These are phyloP conservation scores for Beauveria rudraprayagi DNA, from an alignment of 2,329 filamentous ascomycete genomes.

Conservation along the genomic window DNA sequence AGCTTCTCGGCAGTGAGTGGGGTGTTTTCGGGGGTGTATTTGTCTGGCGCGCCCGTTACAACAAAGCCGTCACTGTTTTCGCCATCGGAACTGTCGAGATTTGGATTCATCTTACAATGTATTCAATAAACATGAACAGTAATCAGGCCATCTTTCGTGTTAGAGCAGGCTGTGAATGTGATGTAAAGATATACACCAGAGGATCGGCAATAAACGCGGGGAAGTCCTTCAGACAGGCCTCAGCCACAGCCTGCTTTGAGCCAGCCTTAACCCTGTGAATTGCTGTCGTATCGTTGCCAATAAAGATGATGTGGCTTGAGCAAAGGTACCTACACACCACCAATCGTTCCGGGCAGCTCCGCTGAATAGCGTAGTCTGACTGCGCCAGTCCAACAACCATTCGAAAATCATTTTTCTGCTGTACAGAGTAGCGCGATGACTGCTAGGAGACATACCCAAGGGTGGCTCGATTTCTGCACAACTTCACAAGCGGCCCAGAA, in stretches of 20 bases:
- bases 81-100: not conserved
- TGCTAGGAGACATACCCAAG: no score
- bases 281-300: not conserved
- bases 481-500: not conserved
- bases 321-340: no score
- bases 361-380: no score
- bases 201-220: not conserved
- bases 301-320: not conserved
- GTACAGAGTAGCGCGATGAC: not conserved
- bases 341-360: no score
- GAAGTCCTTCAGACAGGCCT: not conserved
- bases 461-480: not conserved
- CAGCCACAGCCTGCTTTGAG: not conserved
- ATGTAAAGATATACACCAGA: not conserved
- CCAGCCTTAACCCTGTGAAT: not conserved
- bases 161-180: not conserved
- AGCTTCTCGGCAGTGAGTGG: not conserved
- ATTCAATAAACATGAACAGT: not conserved
- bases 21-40: no score
- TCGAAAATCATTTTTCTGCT: not conserved
- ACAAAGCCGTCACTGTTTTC: slow-evolving; percentile 2
- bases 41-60: not conserved
- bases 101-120: not conserved
- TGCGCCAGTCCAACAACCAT: not conserved
- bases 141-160: not conserved